Evolutionary conservation across 768 basidiomycete species (phyloP), one percentile per base, ranked within the genome.

Genomic region (Nidularia sp.): DNA sequence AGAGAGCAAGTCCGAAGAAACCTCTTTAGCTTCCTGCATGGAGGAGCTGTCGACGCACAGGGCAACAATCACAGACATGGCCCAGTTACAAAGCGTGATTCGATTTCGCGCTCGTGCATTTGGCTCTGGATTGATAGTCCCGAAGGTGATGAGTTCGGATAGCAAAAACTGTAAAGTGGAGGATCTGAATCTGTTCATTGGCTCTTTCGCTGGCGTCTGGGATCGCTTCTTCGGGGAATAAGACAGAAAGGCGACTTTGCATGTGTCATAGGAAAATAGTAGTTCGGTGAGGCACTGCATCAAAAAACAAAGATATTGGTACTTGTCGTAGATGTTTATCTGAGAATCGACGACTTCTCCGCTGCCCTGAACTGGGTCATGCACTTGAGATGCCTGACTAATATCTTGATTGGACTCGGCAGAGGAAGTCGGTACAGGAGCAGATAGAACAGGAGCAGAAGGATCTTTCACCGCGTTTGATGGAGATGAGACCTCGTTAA

Each of bases 221-320:
- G 70, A 60, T 31, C 82, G 80, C 63, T 83, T 86, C 70, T 86
- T 88, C 3, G 83, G 77, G 0, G 84, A 81, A 60, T 83, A 93
- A 0, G 90, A 86, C 49, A 97, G 66, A 68, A 99, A 93, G 4
- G 88, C 85, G 25, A 85, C 64, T 67, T 98, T 99, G 82, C 93
- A 95, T 5, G 84, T 67, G 58, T 93, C 88, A 60, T 98, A 99
- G 9, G 93, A 98, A 55, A 96, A 92, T 9, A 97, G 70, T 7
- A 98, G 73, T 69, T 99, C 97, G 2, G 93, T 91, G 45, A 98
- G 74, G 57, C 85, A 88, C 64, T 94, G 90, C 88, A 95, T 92
- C 56, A 93, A 70, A 77, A 95, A 93, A 61, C 86, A 89, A 12
- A 80, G 74, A 60, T 89, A 90, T 51, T 78, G 68, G 70, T 74